Percentiles rank a stretch among this genome's conserved stretches.
phyloP scores from a whole-genome alignment of 192 early-diverging fungal species.

The Mortierella hygrophila region DNA sequence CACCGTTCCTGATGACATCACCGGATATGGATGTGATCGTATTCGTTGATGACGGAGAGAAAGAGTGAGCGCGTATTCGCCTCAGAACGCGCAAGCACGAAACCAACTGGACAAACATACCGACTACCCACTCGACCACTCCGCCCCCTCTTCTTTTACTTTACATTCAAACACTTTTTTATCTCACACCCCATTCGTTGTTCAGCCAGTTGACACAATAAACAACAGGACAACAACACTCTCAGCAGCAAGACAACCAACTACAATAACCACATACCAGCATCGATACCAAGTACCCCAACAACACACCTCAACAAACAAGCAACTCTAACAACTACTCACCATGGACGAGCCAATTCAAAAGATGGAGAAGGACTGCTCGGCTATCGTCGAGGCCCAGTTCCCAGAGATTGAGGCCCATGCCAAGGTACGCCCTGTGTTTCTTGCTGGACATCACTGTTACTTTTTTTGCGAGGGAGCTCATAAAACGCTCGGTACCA shows the following conservation, averaged over 20 bases:
- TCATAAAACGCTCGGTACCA: not conserved
- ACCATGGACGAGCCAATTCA: constrained; percentile 66
- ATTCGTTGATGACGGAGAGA: not conserved
- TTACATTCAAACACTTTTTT: not conserved
- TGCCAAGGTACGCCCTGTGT: constrained; percentile 63
- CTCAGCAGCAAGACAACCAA: not conserved
- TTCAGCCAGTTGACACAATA: not conserved
- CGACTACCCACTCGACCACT: not conserved
- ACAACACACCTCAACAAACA: not conserved
- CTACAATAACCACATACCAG: not conserved
- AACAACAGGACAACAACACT: not conserved
- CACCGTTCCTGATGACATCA: not conserved
- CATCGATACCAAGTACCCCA: not conserved
- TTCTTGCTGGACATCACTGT: not conserved
- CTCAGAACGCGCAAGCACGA: constrained; percentile 6
- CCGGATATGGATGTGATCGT: not conserved
- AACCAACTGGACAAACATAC: not conserved
- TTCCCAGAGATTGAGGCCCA: constrained; percentile 83
- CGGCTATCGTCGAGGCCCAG: constrained; percentile 79
- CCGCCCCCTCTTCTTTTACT: not conserved
- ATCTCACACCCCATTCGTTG: not conserved
- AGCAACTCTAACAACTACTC: not conserved
- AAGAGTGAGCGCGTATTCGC: not conserved
- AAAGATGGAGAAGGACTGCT: constrained; percentile 97
- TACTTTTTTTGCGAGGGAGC: not conserved